These are phyloP conservation scores for Neonectria hederae DNA, from an alignment of 2,329 filamentous ascomycete species.

Conservation along the genomic window DNA sequence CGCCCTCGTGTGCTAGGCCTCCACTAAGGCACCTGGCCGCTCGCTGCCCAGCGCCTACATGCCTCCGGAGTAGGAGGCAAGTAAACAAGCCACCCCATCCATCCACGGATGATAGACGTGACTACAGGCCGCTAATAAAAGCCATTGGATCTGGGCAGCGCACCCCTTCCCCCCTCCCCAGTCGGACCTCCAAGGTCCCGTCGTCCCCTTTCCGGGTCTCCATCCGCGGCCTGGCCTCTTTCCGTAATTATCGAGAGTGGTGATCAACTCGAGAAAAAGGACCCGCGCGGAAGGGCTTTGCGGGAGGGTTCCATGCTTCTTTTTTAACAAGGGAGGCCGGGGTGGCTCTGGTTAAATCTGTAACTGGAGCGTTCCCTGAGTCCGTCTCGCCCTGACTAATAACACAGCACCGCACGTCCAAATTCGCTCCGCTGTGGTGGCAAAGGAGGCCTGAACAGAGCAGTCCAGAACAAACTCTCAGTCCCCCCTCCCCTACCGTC, in stretches of 20 bases:
- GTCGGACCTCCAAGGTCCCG: not conserved
- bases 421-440: not conserved
- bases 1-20: not conserved
- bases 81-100: not conserved
- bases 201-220: not conserved
- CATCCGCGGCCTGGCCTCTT: not conserved
- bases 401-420: too few relatives aligned
- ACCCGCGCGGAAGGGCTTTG: not conserved
- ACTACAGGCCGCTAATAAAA: not conserved
- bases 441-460: not conserved
- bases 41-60: not conserved
- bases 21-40: not conserved
- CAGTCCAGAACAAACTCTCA: conserved; percentile 5
- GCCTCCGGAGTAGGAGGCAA: too few relatives aligned
- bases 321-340: not conserved
- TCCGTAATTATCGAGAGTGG: not conserved
- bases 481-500: not conserved
- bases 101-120: not conserved
- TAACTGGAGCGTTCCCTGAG: not conserved
- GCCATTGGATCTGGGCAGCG: not conserved
- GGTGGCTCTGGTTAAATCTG: not conserved
- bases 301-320: not conserved
- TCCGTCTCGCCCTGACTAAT: not conserved
- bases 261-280: not conserved
- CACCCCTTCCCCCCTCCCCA: not conserved